Evolutionary conservation across 768 basidiomycete species (phyloP), one percentile per base, ranked within the genome.

Genomic region (Leucogyrophana mollusca): DNA sequence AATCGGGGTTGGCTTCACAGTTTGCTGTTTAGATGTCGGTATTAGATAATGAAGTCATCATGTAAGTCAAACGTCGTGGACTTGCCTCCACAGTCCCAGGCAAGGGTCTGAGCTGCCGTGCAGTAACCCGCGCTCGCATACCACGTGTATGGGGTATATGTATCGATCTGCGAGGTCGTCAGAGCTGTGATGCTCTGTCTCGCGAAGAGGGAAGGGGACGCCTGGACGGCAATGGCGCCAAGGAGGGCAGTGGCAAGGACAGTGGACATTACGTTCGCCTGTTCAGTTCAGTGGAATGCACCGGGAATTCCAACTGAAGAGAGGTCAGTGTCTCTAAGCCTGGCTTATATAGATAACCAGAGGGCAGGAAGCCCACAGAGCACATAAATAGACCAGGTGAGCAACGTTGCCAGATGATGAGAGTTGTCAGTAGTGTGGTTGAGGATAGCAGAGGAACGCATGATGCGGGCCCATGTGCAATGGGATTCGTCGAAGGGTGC

Each of bases 21-120:
- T 72, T 73, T 1, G 56, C 75, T 78, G 40, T 14, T 36, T 18
- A 34, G 20, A 37, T 16, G n/a, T 9, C 16, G 35, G 20, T 16
- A 16, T 7, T 37, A 7, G 13, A 23, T 16, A 23, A 27, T 27
- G 23, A 38, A 20, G 22, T 5, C 23, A 21, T 43, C 24, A 42
- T 11, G 8, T 10, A 10, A 22, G 16, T n/a, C 9, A 9, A 13
- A 14, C 13, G 11, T 11, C 3, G 16, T 9, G 22, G 43, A 59
- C 65, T 52, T 47, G 73, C 76, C 54, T 56, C 78, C 79, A 60
- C 78, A 80, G 24, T 65, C 65, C 74, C 77, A 79, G 9, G 62
- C 61, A 34, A 69, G 48, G 16, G 70, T 73, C 21, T 56, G 33
- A 9, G 67, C 54, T 3, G 75, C 64, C 16, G 56, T 32, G 47